phyloP scores from a whole-genome alignment of 176 grass and related monocot genomes.

The Microstegium vimineum region DNA sequence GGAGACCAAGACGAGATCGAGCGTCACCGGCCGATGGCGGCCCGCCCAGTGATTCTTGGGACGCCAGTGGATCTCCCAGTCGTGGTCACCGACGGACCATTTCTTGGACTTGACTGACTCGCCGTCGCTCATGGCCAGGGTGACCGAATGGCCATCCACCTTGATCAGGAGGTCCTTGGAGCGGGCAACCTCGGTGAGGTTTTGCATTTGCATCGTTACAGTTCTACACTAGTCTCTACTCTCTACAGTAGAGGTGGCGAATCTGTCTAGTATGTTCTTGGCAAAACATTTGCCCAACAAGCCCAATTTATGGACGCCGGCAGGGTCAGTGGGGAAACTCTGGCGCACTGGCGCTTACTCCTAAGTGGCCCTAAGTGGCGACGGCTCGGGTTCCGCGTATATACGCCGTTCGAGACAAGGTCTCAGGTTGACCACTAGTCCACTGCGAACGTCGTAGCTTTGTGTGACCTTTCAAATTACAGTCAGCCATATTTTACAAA shows the following conservation, averaged over 20 bases:
- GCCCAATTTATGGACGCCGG: background rate
- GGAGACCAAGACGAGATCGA: background rate
- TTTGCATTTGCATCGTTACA: background rate
- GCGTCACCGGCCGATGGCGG: background rate
- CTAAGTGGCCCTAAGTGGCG: background rate
- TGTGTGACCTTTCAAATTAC: too few relatives aligned
- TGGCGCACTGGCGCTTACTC: background rate
- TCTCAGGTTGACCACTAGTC: too few relatives aligned
- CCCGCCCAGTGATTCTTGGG: background rate
- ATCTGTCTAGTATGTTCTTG: background rate
- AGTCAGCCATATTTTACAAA: too few relatives aligned
- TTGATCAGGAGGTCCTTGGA: background rate
- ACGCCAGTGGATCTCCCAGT: background rate
- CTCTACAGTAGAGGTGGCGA: background rate
- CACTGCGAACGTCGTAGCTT: too few relatives aligned
- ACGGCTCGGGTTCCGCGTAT: background rate
- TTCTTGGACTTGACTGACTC: background rate
- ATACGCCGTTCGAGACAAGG: background rate
- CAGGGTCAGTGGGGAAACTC: background rate
- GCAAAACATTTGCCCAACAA: background rate
- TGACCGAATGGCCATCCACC: constrained; percentile 4
- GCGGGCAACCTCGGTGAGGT: background rate
- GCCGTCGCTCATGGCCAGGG: background rate
- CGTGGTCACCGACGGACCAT: background rate
- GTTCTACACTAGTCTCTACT: background rate